phyloP scores from a whole-genome alignment of 306 rosid genomes.

The Canavalia ensiformis region DNA sequence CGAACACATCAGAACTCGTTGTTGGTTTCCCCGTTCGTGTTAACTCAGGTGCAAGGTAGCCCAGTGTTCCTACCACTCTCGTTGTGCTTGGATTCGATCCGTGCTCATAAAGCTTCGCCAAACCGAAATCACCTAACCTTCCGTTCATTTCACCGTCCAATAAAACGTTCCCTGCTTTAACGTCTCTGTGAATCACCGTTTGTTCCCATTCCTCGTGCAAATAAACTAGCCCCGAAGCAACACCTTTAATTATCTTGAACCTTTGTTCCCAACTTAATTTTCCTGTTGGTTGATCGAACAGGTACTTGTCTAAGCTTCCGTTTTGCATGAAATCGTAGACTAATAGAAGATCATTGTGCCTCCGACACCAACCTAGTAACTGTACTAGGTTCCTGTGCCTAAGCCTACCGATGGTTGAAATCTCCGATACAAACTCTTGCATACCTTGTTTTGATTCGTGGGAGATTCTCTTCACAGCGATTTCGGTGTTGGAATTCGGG shows the following conservation, averaged over 20 bases:
- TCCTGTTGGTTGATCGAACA: conserved; percentile 52
- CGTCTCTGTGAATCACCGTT: conserved; percentile 72
- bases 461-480: conserved; percentile 69
- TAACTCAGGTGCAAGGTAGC: conserved; percentile 71
- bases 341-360: conserved; percentile 51
- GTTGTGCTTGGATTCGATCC: conserved; percentile 69
- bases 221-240: conserved; percentile 66
- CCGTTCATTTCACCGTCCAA: conserved; percentile 68
- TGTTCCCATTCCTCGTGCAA: conserved; percentile 76
- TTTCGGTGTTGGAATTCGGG: conserved; percentile 48
- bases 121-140: conserved; percentile 68
- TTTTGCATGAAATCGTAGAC: conserved; percentile 72
- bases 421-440: conserved; percentile 64
- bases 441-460: conserved; percentile 67
- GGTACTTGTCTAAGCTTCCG: conserved; percentile 69
- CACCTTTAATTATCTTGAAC: conserved; percentile 66
- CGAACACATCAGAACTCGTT: conserved; percentile 63
- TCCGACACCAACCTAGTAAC: conserved; percentile 72
- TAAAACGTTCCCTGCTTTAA: conserved; percentile 71
- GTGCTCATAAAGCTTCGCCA: conserved; percentile 64
- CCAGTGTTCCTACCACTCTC: conserved; percentile 70
- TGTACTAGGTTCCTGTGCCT: conserved; percentile 73
- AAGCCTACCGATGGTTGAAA: conserved; percentile 66
- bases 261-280: conserved; percentile 66
- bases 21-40: conserved; percentile 70